phyloP scores from a whole-genome alignment of 768 basidiomycete genomes.

The Mycena haematopus region DNA sequence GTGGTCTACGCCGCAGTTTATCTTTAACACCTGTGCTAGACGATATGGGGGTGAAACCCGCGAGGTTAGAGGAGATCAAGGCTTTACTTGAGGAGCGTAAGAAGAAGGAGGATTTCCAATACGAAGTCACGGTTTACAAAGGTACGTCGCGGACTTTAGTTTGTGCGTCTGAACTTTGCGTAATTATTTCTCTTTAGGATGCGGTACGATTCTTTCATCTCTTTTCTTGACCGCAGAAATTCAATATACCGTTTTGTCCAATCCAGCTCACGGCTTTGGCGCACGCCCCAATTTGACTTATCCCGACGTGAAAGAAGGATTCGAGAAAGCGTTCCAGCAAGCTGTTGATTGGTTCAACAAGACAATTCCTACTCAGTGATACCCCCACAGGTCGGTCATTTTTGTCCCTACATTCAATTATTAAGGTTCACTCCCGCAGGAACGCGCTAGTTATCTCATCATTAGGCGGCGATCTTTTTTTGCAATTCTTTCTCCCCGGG shows the following conservation, averaged over 20 bases:
- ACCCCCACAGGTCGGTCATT: not conserved
- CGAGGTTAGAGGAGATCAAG: constrained; percentile 36
- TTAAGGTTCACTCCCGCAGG: not conserved
- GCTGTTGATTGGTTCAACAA: constrained; percentile 54
- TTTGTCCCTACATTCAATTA: not conserved
- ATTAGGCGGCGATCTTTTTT: no score
- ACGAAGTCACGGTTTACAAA: constrained; percentile 53
- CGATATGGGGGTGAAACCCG: constrained; percentile 15
- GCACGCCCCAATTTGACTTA: constrained; percentile 46
- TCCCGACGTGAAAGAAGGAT: constrained; percentile 49
- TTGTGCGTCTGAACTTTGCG: not conserved
- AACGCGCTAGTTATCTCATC: no score
- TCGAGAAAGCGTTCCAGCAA: constrained; percentile 50
- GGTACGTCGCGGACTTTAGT: constrained; percentile 37
- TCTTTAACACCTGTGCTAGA: not conserved
- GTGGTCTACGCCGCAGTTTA: not conserved
- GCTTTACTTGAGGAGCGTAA: constrained; percentile 44
- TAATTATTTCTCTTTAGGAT: not conserved
- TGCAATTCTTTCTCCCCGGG: no score
- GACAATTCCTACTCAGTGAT: constrained; percentile 33
- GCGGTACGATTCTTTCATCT: constrained; percentile 6
- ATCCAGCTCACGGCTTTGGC: constrained; percentile 50
- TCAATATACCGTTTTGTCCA: no score
- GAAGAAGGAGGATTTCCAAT: constrained; percentile 44
- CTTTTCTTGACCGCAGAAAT: not conserved